Conservation (phyloP, 768 basidiomycete species). For the Boletellus emodensis region DNA sequence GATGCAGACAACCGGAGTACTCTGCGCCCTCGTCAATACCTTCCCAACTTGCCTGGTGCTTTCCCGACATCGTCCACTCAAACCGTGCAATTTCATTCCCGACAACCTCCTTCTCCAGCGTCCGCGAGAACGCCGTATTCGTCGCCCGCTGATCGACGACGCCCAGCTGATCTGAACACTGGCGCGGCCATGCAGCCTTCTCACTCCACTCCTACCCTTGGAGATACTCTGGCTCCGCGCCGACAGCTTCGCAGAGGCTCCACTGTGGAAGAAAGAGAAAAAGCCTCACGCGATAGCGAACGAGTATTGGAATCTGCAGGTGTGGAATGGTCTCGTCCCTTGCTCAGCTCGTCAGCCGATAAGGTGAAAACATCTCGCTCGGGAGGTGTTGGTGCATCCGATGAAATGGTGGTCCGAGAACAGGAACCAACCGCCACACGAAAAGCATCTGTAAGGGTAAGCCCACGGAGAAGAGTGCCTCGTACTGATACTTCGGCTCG, state of each 20-base stretch:
- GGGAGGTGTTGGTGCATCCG: slow-evolving; percentile 16
- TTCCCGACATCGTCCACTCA: slow-evolving; percentile 37
- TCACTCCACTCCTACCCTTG: slow-evolving; percentile 27
- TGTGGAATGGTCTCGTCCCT: slow-evolving; percentile 17
- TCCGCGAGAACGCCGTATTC: slow-evolving; percentile 25
- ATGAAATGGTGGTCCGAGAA: slow-evolving; percentile 20
- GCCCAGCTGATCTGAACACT: slow-evolving; percentile 18
- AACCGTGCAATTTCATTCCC: slow-evolving; percentile 34
- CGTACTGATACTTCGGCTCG: slow-evolving; percentile 17
- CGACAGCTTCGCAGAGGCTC: slow-evolving; percentile 28
- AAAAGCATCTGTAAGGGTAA: slow-evolving; percentile 15
- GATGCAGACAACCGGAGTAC: slow-evolving; percentile 49
- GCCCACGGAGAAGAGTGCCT: slow-evolving; percentile 19
- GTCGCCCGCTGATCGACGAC: slow-evolving; percentile 24
- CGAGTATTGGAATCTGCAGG: slow-evolving; percentile 19
- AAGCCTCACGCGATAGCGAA: slow-evolving; percentile 20
- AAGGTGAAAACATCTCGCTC: slow-evolving; percentile 13
- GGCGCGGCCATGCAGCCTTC: slow-evolving; percentile 25
- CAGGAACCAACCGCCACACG: slow-evolving; percentile 12
- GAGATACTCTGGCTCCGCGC: slow-evolving; percentile 28
- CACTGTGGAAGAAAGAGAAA: slow-evolving; percentile 25
- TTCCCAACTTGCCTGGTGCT: slow-evolving; percentile 25
- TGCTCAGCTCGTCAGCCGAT: slow-evolving; percentile 13
- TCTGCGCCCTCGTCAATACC: slow-evolving; percentile 37
- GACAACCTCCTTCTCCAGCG: slow-evolving; percentile 37